Evolutionary conservation across 495 filamentous ascomycete species (phyloP), one percentile per base, ranked within the genome.

Genomic region (Hyaloscypha variabilis): DNA sequence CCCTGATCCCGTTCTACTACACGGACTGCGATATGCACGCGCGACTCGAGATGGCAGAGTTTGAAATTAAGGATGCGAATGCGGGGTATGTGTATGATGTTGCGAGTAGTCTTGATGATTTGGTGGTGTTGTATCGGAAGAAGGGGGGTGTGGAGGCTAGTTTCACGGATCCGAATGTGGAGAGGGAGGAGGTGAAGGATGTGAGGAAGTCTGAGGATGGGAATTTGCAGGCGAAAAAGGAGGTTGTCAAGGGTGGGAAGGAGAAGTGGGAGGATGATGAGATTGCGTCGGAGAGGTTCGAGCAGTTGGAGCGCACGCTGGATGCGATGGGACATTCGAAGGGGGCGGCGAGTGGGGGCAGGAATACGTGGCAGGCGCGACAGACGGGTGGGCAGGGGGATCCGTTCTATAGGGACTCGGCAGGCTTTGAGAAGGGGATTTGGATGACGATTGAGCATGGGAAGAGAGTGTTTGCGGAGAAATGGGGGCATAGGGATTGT

Each of bases 331-430:
- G 80, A 56, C 64, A 68, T 31, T 77, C 75, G 13, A 81, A 81
- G 58, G 28, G 63, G 29, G 14, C 64, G 3, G 56, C 51, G 2
- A 36, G 69, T 8, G 72, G 74, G 11, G 80, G 77, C 17, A 75
- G 85, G 6, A 88, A 90, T 71, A 83, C 78, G 8, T 90, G 87
- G 87, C 87, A 89, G 67, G 66, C 67, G 3, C 73, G 75, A 36
- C 86, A 88, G 70, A 79, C 70, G 13, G 87, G 87, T 24, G 87
- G 86, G 0, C 67, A 81, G 56, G 87, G 86, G 6, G 87, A 90
- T 69, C 84, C 83, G 6, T 90, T 81, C 54, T 86, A 87, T 69
- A 77, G 87, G 59, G 78, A 84, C 58, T 68, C 79, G 0, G 77
- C 69, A 11, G 86, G 85, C 2, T 82, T 88, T 60, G 80, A 83